These are phyloP conservation scores for Penstemon barbatus DNA, from an alignment of 257 asterid genomes.

Conservation along the genomic window DNA sequence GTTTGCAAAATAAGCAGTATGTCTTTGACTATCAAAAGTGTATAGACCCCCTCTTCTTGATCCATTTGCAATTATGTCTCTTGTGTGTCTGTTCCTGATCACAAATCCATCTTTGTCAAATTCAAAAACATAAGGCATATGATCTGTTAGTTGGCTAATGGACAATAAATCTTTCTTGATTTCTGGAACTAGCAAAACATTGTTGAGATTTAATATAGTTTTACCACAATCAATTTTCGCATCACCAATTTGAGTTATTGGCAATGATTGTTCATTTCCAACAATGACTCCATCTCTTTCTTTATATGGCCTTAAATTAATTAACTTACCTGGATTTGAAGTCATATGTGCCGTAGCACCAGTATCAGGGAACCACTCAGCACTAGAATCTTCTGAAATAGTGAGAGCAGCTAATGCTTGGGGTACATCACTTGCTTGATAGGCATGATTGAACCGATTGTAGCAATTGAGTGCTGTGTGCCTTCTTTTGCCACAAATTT, in stretches of 20 bases:
- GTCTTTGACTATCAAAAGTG: not conserved
- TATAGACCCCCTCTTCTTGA: not conserved
- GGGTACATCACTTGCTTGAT: not conserved
- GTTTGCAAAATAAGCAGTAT: not conserved
- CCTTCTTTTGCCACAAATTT: not conserved
- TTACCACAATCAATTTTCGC: not conserved
- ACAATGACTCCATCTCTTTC: not conserved
- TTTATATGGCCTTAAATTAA: not conserved
- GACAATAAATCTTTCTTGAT: conserved; percentile 1
- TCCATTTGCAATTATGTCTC: not conserved
- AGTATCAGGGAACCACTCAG: conserved; percentile 1
- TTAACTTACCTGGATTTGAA: not conserved
- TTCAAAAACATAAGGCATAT: not conserved
- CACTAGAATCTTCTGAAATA: not conserved
- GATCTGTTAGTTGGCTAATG: not conserved
- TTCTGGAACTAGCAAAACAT: not conserved
- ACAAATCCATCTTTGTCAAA: not conserved
- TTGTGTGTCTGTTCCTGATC: not conserved
- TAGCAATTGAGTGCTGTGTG: conserved; percentile 1
- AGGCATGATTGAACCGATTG: conserved; percentile 2
- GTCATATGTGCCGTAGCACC: not conserved
- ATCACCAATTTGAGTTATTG: not conserved
- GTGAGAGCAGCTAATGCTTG: not conserved
- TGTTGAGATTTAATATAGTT: not conserved
- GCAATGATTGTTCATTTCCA: not conserved